Evolutionary conservation across 2,329 filamentous ascomycete species (phyloP), one percentile per base, ranked within the genome.

Genomic region (Trichophyton verrucosum): DNA sequence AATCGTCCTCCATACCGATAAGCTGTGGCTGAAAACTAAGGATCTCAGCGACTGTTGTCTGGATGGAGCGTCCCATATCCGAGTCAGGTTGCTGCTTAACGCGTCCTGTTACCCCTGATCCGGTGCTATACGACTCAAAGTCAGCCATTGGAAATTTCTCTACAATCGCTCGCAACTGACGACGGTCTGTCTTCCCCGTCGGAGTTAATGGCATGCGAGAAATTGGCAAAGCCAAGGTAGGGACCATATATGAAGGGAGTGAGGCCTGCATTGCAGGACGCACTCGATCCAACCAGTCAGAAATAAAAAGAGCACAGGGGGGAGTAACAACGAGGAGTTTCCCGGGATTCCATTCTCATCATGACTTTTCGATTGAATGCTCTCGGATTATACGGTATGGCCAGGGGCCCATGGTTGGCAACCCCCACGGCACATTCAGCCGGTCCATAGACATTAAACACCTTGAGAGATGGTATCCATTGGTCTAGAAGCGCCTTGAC

Each of bases 361-460:
- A 6, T 6, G 1, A 30, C 27, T 30, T 30, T 22, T n/a, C 17
- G 17, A 27, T 57, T 57, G 7, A 27, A 27, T 38, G 53, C 15
- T 3, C 3, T 4, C 5, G 17, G 5, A 6, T 57, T 22, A 17
- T n/a, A 6, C 11, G 17, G 11, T 27, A 38, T 57, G 3, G 36
- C 15, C n/a, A 49, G 30, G 1, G 27, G 27, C 27, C 27, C 27
- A 30, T 30, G 27, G 27, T 30, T 30, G 24, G 17, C 57, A 36
- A n/a, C 20, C 15, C 8, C 15, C 5, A 8, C 30, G 49, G 46
- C 38, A 60, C 60, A 61, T 59, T 40, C 61, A 42, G 15, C 59
- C 59, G 69, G 57, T 11, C 67, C 67, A 62, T 74, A 73, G 62
- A 68, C 73, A 57, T 75, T 74, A 59, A 76, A 69, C 55, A 77